Conservation (phyloP, 768 basidiomycete genomes). For the Imleria badia region DNA sequence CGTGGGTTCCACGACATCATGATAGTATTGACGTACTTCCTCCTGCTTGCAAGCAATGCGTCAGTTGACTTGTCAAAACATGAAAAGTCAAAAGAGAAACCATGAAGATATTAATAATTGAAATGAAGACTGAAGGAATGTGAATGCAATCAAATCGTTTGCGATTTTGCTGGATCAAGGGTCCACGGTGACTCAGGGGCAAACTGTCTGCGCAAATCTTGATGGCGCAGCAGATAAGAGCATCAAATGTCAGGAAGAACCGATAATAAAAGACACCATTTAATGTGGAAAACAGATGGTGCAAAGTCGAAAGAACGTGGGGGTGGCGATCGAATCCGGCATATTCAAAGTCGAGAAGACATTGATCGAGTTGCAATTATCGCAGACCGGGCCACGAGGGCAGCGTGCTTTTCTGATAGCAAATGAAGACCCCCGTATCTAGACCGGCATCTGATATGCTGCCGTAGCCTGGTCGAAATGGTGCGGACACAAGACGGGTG, state of each 20-base stretch:
- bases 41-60: slow-evolving; percentile 25
- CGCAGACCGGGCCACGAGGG: slow-evolving; percentile 20
- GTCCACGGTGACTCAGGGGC: slow-evolving; percentile 9
- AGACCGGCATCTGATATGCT: slow-evolving; percentile 8
- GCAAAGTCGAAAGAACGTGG: slow-evolving; percentile 8
- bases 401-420: slow-evolving; percentile 11
- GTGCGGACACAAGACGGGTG: slow-evolving; percentile 22
- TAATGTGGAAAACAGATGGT: slow-evolving; percentile 5
- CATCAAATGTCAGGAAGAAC: slow-evolving; percentile 4
- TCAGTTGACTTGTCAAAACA: slow-evolving; percentile 20
- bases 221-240: not conserved
- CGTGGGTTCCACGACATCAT: slow-evolving; percentile 31
- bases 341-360: slow-evolving; percentile 9
- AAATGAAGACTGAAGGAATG: slow-evolving; percentile 12
- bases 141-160: slow-evolving; percentile 1
- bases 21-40: slow-evolving; percentile 36
- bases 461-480: slow-evolving; percentile 14
- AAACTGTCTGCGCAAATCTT: slow-evolving; percentile 5
- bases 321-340: slow-evolving; percentile 3
- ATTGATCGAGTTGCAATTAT: slow-evolving; percentile 8
- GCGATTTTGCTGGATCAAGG: slow-evolving; percentile 16
- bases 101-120: slow-evolving; percentile 2
- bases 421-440: slow-evolving; percentile 18
- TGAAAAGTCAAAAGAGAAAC: slow-evolving; percentile 8
- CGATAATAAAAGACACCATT: slow-evolving; percentile 9